phyloP scores from a whole-genome alignment of 257 asterid species.

The Nicotiana knightiana region DNA sequence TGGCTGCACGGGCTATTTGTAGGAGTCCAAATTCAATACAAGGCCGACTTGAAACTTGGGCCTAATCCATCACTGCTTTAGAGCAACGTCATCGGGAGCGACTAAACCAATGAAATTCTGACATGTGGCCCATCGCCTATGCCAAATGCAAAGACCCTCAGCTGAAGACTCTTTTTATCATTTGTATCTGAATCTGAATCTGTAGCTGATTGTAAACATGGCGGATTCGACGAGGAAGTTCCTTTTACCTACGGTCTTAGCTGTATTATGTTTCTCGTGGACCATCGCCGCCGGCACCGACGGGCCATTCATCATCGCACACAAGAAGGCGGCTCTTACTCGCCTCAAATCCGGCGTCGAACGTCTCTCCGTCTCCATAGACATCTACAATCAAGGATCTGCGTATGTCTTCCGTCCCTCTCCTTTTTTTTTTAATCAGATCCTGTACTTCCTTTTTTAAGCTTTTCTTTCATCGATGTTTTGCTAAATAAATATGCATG shows the following conservation, averaged over 20 bases:
- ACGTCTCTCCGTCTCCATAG: constrained; percentile 65
- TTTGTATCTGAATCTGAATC: constrained; percentile 6
- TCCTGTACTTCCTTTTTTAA: constrained; percentile 9
- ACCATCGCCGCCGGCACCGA: constrained; percentile 41
- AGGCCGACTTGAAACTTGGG: neutral
- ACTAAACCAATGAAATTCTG: neutral
- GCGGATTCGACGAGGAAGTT: constrained; percentile 24
- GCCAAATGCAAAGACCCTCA: neutral
- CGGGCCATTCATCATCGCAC: constrained; percentile 76
- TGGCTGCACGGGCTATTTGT: too few relatives aligned
- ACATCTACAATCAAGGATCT: constrained; percentile 81
- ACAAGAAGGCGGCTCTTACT: constrained; percentile 73
- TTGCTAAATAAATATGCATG: neutral
- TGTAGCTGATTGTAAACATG: constrained; percentile 11
- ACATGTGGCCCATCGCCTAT: neutral
- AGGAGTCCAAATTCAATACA: too few relatives aligned
- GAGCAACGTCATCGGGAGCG: neutral
- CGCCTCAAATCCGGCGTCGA: constrained; percentile 71
- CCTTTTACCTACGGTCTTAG: constrained; percentile 24
- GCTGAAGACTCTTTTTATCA: neutral
- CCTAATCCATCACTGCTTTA: neutral
- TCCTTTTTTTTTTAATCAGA: constrained; percentile 15
- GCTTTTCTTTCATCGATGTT: neutral
- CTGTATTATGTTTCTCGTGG: constrained; percentile 21
- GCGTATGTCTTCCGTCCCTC: constrained; percentile 36